These are phyloP conservation scores for Nothophaeocryptopus gaeumannii DNA, from an alignment of 2,329 filamentous ascomycete species.

Conservation along the genomic window DNA sequence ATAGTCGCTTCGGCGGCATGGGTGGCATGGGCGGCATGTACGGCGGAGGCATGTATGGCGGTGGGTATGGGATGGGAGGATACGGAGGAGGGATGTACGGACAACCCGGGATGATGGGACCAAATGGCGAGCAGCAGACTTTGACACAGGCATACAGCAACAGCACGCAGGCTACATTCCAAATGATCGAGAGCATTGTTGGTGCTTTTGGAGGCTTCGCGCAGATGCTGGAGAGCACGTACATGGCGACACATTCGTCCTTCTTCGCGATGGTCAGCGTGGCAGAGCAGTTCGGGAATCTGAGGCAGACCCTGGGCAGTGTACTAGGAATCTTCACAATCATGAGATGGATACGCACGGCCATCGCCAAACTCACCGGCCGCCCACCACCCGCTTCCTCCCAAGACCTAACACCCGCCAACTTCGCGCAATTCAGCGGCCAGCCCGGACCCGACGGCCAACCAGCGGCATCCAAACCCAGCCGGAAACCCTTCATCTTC, in stretches of 20 bases:
- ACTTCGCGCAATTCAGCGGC: conserved; percentile 86
- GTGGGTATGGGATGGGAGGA: conserved; percentile 33
- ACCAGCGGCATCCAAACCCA: conserved; percentile 66
- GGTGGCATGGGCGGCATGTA: conserved; percentile 36
- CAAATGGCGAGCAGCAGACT: conserved; percentile 81
- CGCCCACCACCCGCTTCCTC: conserved; percentile 85
- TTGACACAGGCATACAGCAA: conserved; percentile 93
- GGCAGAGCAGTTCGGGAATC: conserved; percentile 91
- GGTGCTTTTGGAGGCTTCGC: conserved; percentile 96
- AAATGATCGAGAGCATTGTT: conserved; percentile 96
- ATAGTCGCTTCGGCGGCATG: conserved; percentile 47
- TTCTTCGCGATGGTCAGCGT: conserved; percentile 99
- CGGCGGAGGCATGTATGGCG: conserved; percentile 15
- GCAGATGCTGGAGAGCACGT: conserved; percentile 99
- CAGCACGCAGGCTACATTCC: conserved; percentile 93
- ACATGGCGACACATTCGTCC: conserved; percentile 98
- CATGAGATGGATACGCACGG: conserved; percentile 88
- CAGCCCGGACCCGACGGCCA: conserved; percentile 61
- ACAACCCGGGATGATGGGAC: conserved; percentile 52
- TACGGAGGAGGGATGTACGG: conserved; percentile 34
- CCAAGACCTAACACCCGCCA: conserved; percentile 79
- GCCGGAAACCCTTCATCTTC: conserved; percentile 92
- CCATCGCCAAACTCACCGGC: conserved; percentile 89
- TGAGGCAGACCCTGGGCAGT: conserved; percentile 89
- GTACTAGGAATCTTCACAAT: conserved; percentile 93